Evolutionary conservation across 2,329 filamentous ascomycete species (phyloP), one percentile per base, ranked within the genome.

Genomic region (Penicillium sp.): DNA sequence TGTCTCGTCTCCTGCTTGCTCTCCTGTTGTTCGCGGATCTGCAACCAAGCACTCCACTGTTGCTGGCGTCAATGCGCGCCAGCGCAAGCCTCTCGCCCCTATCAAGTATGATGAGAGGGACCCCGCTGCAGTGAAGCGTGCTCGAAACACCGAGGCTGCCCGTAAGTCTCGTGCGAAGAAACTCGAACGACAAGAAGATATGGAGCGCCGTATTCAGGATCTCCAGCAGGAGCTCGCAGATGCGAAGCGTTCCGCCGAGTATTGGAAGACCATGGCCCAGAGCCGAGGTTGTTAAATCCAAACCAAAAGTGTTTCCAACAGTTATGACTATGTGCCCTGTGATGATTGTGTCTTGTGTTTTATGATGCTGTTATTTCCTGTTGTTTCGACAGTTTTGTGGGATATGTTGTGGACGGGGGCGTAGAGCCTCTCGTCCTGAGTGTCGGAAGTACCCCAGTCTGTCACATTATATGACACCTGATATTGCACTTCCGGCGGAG

Each of bases 121-220:
- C 72, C 86, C 85, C 9, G 76, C 90, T n/a, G 92, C 92, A 21
- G 86, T 93, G 84, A 97, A 97, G 88, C 91, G 94, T 76, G 93
- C 93, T 55, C 90, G 93, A 69, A 98, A 97, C 78, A 96, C 93
- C 8, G 86, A 96, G 76, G 94, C 94, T 19, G 94, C 94, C 71
- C 92, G 94, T 68, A 97, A 97, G 81, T 97, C 93, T 63, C 90
- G 94, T 56, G 90, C 92, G 73, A 90, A 92, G 68, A 97, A 97
- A 82, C 88, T 91, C 61, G 85, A 90, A 75, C 86, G 89, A 69
- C 84, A 94, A 64, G 88, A 91, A 60, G 86, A 88, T 61, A 83
- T 97, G 50, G 91, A 96, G 81, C 85, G 85, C 45, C 84, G 86
- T 71, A 93, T 96, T 71, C 84, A 82, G 19, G 88, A 90, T 74